Base-by-base conservation (phyloP, 495 filamentous ascomycete genomes). In the Jackrogersella multiformis region DNA sequence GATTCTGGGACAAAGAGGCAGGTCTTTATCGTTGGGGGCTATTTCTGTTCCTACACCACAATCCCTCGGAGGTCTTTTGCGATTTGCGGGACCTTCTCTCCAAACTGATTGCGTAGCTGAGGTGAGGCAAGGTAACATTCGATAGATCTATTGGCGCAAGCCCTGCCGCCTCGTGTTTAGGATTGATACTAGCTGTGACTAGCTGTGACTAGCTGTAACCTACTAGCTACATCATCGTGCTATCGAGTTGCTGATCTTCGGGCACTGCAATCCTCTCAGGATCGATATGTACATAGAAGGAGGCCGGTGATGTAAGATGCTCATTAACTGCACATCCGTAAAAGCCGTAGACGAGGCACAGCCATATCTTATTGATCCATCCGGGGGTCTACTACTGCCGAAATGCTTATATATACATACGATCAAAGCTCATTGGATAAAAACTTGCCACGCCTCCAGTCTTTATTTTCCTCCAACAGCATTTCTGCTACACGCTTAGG, bases 11-110 rank as follows among this genome's bases (percentile, higher is more conserved):
- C 26, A 18, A 32, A 49, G 26, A 49, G 44, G 26, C 45, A 18
- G 26, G 45, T 32, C 45, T 49, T n/a, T 49, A 49, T 49, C 45
- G n/a, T n/a, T n/a, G n/a, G 24, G 45, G 7, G 45, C 45, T 49
- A 49, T 49, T 49, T 49, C 45, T 49, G 45, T 32, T 49, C 45
- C 42, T 46, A 5, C n/a, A n/a, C 32, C 10, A 46, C 21, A 46
- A 46, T 46, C 42, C 42, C 42, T 24, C 42, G n/a, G 42, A 46
- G 10, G 34, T 5, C 10, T n/a, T 12, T n/a, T 16, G 24, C 45
- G 23, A 30, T 48, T 48, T 48, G 45, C 45, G 45, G 45, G 45
- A 13, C 45, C 5, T 2, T n/a, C 1, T 49, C 24, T 12, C 15
- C 45, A 49, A 49, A 49, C 32, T 26, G 26, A 30, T 7, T 32